Percentiles rank a stretch among this genome's conserved stretches.
Evolutionary conservation across 805 yeast genomes (phyloP).

Genomic region (Candida pseudoglaebosa): DNA sequence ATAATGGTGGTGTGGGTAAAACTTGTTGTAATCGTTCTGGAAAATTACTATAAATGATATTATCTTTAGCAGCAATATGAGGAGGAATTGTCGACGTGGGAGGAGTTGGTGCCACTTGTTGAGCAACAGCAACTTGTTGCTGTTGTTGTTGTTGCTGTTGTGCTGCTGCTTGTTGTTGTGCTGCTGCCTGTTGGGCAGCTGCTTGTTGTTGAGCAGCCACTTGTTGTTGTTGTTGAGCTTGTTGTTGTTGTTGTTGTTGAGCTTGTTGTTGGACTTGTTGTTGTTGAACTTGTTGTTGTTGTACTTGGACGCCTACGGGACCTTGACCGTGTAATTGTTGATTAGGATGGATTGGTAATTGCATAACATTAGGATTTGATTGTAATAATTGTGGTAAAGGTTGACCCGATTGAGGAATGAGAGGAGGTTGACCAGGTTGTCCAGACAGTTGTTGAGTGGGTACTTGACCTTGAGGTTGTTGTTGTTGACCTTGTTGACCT

Average conservation of each 20-base stretch:
- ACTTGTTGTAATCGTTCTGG: conserved; percentile 25
- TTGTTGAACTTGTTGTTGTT: conserved; percentile 6
- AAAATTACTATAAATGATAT: conserved; percentile 17
- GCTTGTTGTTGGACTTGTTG: conserved; percentile 1
- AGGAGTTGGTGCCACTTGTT: conserved; percentile 6
- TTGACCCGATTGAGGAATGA: conserved; percentile 4
- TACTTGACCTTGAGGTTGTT: conserved; percentile 8
- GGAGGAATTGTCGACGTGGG: conserved; percentile 1
- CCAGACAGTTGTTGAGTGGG: conserved; percentile 4
- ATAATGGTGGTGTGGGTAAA: conserved; percentile 49
- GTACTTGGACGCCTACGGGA: no score
- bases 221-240: conserved; percentile 7
- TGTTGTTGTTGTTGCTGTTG: conserved; percentile 8
- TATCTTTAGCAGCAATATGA: conserved; percentile 5
- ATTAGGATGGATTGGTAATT: conserved; percentile 10
- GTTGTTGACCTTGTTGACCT: conserved; percentile 5
- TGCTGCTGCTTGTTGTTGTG: conserved; percentile 8
- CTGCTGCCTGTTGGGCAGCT: conserved; percentile 6
- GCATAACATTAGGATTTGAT: conserved; percentile 5
- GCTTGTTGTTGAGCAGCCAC: conserved; percentile 6
- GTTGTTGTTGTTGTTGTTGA: conserved; percentile 4
- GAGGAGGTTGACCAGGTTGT: conserved; percentile 9
- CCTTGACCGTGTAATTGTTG: conserved; percentile 12
- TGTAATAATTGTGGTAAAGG: conserved; percentile 9
- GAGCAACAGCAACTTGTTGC: neutral